Base-by-base conservation (phyloP, 768 basidiomycete genomes). In the Steccherinum ochraceum region DNA sequence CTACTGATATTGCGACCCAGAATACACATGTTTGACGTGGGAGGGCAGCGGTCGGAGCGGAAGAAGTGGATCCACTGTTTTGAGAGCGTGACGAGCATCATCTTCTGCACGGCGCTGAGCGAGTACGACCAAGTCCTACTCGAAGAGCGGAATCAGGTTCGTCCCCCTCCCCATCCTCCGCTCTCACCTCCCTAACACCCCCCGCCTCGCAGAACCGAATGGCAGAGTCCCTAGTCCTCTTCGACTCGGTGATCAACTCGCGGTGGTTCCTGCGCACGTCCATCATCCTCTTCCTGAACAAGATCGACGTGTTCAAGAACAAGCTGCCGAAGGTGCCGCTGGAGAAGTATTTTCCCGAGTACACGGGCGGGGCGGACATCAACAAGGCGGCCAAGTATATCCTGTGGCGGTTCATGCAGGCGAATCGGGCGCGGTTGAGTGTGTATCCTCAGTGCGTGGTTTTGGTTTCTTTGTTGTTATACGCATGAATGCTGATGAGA, bases 371-470 rank as follows among this genome's bases (percentile, higher is more conserved):
- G 3, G 67, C 83, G 3, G 89, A 94, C 60, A 89, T 94, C 66
- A 93, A 92, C 71, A 94, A 94, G 66, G 92, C 91, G 1, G 91
- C 93, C 0, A 93, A 93, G 59, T 95, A 91, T 56, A 93, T 97
- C 48, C 72, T 97, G 30, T 96, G 92, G 93, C 73, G 88, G 60
- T 97, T 95, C 60, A 93, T 93, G 77, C 90, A 95, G 66, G 85
- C 88, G 50, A 95, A 94, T 58, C 71, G 87, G 19, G 89, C 89
- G 49, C 67, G 84, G 47, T 68, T 94, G 57, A 91, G 85, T 51
- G 88, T 96, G 18, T 96, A 94, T 66, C 93, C 93, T 2, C 93
- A 96, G 89, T 89, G 55, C 27, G 86, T 76, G 10, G 35, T 18
- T 19, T n/a, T n/a, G 10, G 5, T 30, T 35, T 16, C n/a, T n/a